Base-by-base conservation (phyloP, 441 rosid genomes). In the Jatropha podagrica region DNA sequence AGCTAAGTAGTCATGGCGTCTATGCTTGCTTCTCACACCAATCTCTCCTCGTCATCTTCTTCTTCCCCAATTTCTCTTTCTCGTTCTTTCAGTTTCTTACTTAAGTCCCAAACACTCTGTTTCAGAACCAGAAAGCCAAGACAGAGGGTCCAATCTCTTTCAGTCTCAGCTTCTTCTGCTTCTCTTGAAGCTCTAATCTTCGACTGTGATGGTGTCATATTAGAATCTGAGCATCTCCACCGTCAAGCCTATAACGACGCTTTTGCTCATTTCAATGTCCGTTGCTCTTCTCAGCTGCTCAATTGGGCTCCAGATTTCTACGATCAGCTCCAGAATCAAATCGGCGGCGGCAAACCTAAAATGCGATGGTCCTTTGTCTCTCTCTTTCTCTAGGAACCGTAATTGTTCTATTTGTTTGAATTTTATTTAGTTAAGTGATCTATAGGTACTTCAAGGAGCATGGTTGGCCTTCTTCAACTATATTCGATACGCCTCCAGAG, bases 181-280 rank as follows among this genome's bases (percentile, higher is more conserved):
- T 86, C 93, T 55, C 92, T 95, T 0, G 72, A 85, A 80, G 97
- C 96, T 80, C 86, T 93, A 56, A 86, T 93, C 38, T 95, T 95
- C 73, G 97, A 95, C 78, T 93, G 97, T 68, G 97, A 95, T 59
- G 98, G 99, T 14, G 99, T 92, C 9, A 95, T 95, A 63, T 84
- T 95, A 0, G 97, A 95, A 55, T 95, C 97, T 0, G 97, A 95
- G 83, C 89, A 91, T 80, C 82, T 95, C 59, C 98, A 91, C 65
- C 94, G 96, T 71, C 92, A 91, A 83, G 99, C 97, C 54, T 95
- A 95, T 83, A 93, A 95, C 61, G 99, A 95, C 42, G 93, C 99
- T 61, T 95, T 92, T 77, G 80, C 90, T 69, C 86, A 91, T 79
- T 95, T 95, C 84, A 86, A 86, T 75, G 97, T 95, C 64, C 83